A percentile compares a stretch with the other conserved stretches of the same genome.
phyloP scores from a whole-genome alignment of 352 stramenopile genomes.

The Globisporangium camurandrum region DNA sequence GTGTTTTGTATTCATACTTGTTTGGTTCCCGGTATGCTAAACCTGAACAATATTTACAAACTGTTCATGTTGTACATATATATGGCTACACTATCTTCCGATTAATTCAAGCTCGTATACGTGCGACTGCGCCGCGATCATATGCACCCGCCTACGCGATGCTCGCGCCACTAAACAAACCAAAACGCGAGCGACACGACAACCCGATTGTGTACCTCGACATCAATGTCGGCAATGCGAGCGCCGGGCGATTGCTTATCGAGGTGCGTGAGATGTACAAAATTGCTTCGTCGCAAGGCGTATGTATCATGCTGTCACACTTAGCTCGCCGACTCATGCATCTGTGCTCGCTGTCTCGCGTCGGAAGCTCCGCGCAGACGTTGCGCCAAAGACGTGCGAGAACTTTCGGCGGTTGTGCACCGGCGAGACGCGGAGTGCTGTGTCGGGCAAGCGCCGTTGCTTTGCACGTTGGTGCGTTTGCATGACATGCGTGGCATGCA shows the following conservation, averaged over 20 bases:
- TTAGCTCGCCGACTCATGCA: background rate
- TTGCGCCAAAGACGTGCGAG: slow-evolving; percentile 92
- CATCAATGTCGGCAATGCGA: slow-evolving; percentile 86
- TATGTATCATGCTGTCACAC: background rate
- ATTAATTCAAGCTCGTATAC: too few relatives aligned
- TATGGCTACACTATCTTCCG: too few relatives aligned
- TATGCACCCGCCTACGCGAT: too few relatives aligned
- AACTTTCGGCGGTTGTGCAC: slow-evolving; percentile 96
- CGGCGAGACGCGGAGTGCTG: slow-evolving; percentile 69
- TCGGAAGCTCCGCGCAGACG: slow-evolving; percentile 89
- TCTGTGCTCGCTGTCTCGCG: slow-evolving; percentile 50
- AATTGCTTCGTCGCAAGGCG: background rate
- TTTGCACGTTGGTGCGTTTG: slow-evolving; percentile 37
- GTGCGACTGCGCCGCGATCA: too few relatives aligned
- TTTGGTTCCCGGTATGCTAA: too few relatives aligned
- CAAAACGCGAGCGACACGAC: slow-evolving; percentile 10
- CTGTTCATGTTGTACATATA: too few relatives aligned
- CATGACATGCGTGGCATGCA: too few relatives aligned
- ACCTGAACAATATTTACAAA: too few relatives aligned
- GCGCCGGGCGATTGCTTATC: slow-evolving; percentile 88
- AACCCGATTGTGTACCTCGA: slow-evolving; percentile 95
- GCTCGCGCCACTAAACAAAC: too few relatives aligned
- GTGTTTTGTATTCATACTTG: too few relatives aligned
- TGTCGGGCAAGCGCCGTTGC: slow-evolving; percentile 45
- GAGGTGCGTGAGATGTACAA: slow-evolving; percentile 34